Percentiles rank a stretch among this genome's conserved stretches.
Conservation (phyloP, 345 rosid species). For the Gossypium longicalyx region DNA sequence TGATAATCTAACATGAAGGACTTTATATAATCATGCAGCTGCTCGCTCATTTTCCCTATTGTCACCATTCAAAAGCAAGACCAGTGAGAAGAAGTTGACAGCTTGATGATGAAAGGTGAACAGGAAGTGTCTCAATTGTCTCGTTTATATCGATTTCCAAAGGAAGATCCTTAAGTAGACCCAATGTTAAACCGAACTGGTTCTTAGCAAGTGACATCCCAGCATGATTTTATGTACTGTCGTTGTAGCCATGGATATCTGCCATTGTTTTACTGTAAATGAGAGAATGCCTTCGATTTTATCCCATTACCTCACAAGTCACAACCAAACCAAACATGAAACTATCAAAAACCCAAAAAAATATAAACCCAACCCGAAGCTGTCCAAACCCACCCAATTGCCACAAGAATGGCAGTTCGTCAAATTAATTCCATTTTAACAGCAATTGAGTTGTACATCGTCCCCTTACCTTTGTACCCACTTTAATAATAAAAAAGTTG, state of each 20-base stretch:
- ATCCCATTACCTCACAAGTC: neutral
- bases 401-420: no score
- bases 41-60: constrained; percentile 72
- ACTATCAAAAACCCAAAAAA: neutral
- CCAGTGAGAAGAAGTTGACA: constrained; percentile 46
- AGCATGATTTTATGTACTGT: neutral
- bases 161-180: constrained; percentile 18
- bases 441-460: no score
- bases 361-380: neutral
- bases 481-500: no score
- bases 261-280: neutral
- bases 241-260: neutral
- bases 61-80: constrained; percentile 83
- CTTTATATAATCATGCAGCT: constrained; percentile 37
- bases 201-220: neutral
- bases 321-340: neutral
- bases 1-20: neutral
- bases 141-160: neutral
- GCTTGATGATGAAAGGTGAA: constrained; percentile 20
- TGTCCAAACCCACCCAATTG: no score
- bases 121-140: no score
- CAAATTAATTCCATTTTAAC: no score
- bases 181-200: neutral
- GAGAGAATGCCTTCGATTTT: neutral
- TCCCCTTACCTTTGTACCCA: no score